Percentiles rank a stretch among this genome's conserved stretches.
Conservation (phyloP, 2,329 filamentous ascomycete genomes). For the Fusarium sp. region DNA sequence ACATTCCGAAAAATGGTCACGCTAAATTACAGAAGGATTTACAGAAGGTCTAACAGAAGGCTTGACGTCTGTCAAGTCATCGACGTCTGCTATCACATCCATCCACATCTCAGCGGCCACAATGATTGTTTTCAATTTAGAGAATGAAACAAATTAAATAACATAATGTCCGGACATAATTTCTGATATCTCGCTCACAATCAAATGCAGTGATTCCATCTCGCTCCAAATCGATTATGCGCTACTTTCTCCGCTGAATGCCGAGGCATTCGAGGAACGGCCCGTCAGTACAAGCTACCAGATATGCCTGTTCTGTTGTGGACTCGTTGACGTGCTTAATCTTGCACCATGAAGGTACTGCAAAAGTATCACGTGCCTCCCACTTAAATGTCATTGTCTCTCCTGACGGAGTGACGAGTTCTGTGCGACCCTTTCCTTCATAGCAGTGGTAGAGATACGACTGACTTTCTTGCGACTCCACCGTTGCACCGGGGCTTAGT, state of each 20-base stretch:
- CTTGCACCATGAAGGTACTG: conserved; percentile 66
- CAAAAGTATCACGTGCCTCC: conserved; percentile 67
- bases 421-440: conserved; percentile 60
- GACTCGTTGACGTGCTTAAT: conserved; percentile 62
- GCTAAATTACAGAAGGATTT: no score
- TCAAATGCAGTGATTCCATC: no score
- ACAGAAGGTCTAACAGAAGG: no score
- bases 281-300: conserved; percentile 55
- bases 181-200: no score
- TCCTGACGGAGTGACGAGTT: conserved; percentile 53
- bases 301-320: conserved; percentile 48
- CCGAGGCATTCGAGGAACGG: conserved; percentile 51
- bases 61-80: no score
- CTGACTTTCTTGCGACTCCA: conserved; percentile 60
- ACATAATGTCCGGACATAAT: no score
- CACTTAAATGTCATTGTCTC: conserved; percentile 58
- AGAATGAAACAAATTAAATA: no score
- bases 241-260: conserved; percentile 18
- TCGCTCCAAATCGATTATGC: not conserved
- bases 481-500: conserved; percentile 55
- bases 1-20: no score
- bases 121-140: no score
- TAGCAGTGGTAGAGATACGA: conserved; percentile 69
- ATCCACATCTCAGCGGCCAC: no score
- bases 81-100: no score